phyloP scores from a whole-genome alignment of 495 filamentous ascomycete genomes.

The Penicillium nucicola region DNA sequence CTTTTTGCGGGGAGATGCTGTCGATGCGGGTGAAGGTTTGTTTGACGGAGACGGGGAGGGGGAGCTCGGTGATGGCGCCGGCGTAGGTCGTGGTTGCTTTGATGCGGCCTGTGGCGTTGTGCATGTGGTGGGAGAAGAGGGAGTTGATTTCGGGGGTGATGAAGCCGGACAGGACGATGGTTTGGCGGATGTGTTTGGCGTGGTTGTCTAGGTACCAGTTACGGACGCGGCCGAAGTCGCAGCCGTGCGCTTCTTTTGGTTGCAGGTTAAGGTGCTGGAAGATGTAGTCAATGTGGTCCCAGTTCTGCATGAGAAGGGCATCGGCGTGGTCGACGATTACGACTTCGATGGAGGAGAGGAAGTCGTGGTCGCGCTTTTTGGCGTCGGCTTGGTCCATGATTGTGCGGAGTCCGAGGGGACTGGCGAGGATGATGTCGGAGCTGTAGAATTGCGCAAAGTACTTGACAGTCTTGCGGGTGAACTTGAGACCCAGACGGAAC shows the following conservation, averaged over 20 bases:
- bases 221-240: slow-evolving; percentile 89
- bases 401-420: slow-evolving; percentile 83
- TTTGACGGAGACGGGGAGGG: slow-evolving; percentile 62
- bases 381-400: slow-evolving; percentile 72
- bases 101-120: slow-evolving; percentile 72
- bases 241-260: slow-evolving; percentile 85
- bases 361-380: slow-evolving; percentile 86
- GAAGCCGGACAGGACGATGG: slow-evolving; percentile 73
- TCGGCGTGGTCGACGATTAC: slow-evolving; percentile 90
- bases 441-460: slow-evolving; percentile 95
- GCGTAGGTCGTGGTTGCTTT: slow-evolving; percentile 65
- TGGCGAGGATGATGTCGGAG: slow-evolving; percentile 90
- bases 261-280: slow-evolving; percentile 90
- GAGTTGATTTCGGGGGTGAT: slow-evolving; percentile 86
- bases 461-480: slow-evolving; percentile 92
- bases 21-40: slow-evolving; percentile 94
- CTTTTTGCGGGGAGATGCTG: slow-evolving; percentile 58
- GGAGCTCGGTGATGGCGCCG: slow-evolving; percentile 63
- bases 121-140: slow-evolving; percentile 71
- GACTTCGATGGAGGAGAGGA: slow-evolving; percentile 87
- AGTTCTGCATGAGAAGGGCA: slow-evolving; percentile 94
- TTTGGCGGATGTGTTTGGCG: slow-evolving; percentile 78
- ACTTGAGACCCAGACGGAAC: slow-evolving; percentile 90
- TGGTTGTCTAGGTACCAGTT: slow-evolving; percentile 88
- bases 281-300: slow-evolving; percentile 90